phyloP scores from a whole-genome alignment of 208 protist genomes.

The Angomonas deanei region DNA sequence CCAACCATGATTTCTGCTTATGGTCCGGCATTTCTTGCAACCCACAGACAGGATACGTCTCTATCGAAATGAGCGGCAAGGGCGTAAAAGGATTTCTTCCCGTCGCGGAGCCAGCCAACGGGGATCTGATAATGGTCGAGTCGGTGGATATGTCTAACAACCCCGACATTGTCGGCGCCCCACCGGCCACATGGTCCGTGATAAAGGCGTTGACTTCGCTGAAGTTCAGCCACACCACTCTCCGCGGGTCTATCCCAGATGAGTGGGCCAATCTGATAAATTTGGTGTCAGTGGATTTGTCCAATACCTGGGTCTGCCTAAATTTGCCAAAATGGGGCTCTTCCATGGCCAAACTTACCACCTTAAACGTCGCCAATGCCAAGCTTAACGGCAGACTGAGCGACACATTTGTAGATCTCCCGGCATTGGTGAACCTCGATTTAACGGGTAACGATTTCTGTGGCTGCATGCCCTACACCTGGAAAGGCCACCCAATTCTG shows the following conservation, averaged over 20 bases:
- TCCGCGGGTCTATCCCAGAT: slow-evolving; percentile 4
- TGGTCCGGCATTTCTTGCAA: slow-evolving; percentile 9
- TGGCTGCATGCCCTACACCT: slow-evolving; percentile 5
- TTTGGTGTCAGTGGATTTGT: slow-evolving; percentile 2
- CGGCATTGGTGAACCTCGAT: slow-evolving; percentile 1
- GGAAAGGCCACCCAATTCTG: no score
- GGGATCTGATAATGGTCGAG: neutral
- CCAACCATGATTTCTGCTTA: slow-evolving; percentile 13
- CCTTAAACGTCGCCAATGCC: slow-evolving; percentile 12
- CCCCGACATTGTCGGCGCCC: slow-evolving; percentile 6
- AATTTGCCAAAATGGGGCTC: slow-evolving; percentile 7
- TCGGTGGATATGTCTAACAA: slow-evolving; percentile 15
- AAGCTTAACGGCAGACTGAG: slow-evolving; percentile 9
- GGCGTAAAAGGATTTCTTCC: neutral
- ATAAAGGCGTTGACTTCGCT: slow-evolving; percentile 5
- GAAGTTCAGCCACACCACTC: slow-evolving; percentile 5
- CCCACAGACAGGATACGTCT: neutral
- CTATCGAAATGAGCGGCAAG: slow-evolving; percentile 3
- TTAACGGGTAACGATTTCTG: slow-evolving; percentile 9
- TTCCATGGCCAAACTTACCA: slow-evolving; percentile 12
- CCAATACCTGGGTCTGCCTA: slow-evolving; percentile 6
- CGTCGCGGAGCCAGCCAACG: neutral
- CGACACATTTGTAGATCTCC: slow-evolving; percentile 1
- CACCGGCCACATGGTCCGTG: neutral
- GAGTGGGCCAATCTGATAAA: slow-evolving; percentile 2